A percentile compares a stretch with the other conserved stretches of the same genome.
Conservation (phyloP, 2,329 filamentous ascomycete genomes). For the Verticillium albo-atrum region DNA sequence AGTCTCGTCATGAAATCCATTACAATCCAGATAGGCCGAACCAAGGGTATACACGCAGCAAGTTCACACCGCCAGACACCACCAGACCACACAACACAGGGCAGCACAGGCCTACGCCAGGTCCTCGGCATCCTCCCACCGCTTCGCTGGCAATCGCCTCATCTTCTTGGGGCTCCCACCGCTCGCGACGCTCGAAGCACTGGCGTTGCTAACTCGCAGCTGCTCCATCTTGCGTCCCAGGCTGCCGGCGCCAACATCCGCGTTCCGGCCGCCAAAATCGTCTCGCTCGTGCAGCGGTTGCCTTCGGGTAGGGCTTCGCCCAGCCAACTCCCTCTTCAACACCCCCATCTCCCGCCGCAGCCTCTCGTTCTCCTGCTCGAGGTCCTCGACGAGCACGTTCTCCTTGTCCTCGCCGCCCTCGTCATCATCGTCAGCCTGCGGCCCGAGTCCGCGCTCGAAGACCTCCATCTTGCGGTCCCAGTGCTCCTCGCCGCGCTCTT, state of each 20-base stretch:
- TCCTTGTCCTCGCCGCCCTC: constrained; percentile 54
- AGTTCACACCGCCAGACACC: not conserved
- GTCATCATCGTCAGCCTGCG: constrained; percentile 17
- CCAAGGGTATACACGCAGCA: not conserved
- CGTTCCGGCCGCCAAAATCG: constrained; percentile 29
- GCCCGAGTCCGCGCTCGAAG: constrained; percentile 44
- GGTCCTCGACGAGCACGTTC: constrained; percentile 56
- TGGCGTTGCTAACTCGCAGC: constrained; percentile 40
- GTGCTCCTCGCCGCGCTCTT: constrained; percentile 76
- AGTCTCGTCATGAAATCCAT: not conserved
- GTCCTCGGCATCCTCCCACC: constrained; percentile 45
- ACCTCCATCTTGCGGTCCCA: constrained; percentile 80
- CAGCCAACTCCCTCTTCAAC: constrained; percentile 61
- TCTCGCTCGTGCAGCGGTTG: constrained; percentile 51
- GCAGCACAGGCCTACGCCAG: not conserved
- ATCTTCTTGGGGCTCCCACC: constrained; percentile 49
- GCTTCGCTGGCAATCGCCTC: constrained; percentile 41
- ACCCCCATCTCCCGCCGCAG: constrained; percentile 61
- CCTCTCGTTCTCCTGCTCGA: constrained; percentile 68
- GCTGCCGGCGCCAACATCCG: constrained; percentile 24
- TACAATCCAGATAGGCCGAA: not conserved
- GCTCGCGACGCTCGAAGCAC: constrained; percentile 18
- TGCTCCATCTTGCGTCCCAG: constrained; percentile 45
- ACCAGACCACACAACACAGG: not conserved
- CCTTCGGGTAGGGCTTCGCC: constrained; percentile 59